Base-by-base conservation (phyloP, 176 grass and related monocot genomes). In the Miscanthus lutarioriparius region DNA sequence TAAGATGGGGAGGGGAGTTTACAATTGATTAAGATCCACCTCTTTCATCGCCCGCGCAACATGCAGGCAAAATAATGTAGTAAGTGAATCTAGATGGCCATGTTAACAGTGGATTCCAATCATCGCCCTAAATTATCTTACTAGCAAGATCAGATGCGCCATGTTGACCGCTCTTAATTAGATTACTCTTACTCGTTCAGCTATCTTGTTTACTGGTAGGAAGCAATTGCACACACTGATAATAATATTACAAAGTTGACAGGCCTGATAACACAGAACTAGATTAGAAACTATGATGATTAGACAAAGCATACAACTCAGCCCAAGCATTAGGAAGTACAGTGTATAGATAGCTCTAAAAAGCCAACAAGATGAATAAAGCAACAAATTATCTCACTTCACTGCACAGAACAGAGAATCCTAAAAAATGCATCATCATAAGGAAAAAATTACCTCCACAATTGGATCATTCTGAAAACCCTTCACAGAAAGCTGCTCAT, bases 391-490 rank as follows among this genome's bases (percentile, higher is more conserved):
- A 65, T 72, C 37, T 68, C 82, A 63, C n/a, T 80, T 64, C 39
- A 84, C 66, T 19, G 45, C 48, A 69, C 0, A 73, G 13, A 80
- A 89, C 32, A 67, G 41, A 58, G 4, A 84, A 81, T 2, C 67
- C 48, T 28, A 49, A 58, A 78, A 63, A 30, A 45, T 28, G 25
- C 2, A 64, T 19, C 7, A 26, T 27, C n/a, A 27, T 25, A 71
- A 28, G n/a, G 47, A 59, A 74, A 86, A 68, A 74, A 27, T 58
- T 94, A 98, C 96, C 96, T 98, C 87, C 74, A 85, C 82, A 74
- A 84, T 67, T 78, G 89, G 70, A 87, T 91, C 74, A 77, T 80
- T 70, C 77, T 63, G 79, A 87, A 88, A 70, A 15, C 91, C 91
- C 82, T 86, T 94, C 30, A 51, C 87, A 95, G 67, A 76, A 83